phyloP scores from a whole-genome alignment of 2,329 filamentous ascomycete genomes.

The Monosporascus sp. region DNA sequence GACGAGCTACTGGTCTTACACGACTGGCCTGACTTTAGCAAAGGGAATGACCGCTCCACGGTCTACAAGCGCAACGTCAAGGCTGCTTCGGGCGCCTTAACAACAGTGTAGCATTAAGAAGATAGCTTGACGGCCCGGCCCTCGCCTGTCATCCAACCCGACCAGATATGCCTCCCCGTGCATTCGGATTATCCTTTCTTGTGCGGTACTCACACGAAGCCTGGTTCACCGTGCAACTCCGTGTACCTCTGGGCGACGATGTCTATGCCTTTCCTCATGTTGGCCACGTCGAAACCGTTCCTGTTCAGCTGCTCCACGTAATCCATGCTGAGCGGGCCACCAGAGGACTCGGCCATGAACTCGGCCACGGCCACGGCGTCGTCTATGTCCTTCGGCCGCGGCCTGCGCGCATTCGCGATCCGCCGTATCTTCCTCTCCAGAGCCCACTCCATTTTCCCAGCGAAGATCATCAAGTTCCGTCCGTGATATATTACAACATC shows the following conservation, averaged over 20 bases:
- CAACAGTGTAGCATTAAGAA: background rate
- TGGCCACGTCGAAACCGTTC: slow-evolving; percentile 4
- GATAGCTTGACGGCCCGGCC: background rate
- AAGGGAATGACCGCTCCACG: background rate
- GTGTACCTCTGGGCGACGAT: slow-evolving; percentile 2
- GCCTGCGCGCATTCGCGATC: slow-evolving; percentile 8
- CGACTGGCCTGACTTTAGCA: background rate
- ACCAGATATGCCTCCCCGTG: background rate
- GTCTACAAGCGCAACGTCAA: background rate
- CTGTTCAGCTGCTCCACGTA: slow-evolving; percentile 2
- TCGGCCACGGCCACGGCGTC: slow-evolving; percentile 5
- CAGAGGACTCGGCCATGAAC: background rate
- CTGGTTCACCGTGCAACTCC: slow-evolving; percentile 1
- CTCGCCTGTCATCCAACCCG: background rate
- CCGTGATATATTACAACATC: slow-evolving; percentile 16
- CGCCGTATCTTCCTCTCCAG: slow-evolving; percentile 22
- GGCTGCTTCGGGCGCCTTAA: slow-evolving; percentile 1
- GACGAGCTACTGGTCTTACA: slow-evolving; percentile 3
- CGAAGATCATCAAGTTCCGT: slow-evolving; percentile 18
- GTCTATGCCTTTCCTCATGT: slow-evolving; percentile 3
- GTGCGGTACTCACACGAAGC: background rate
- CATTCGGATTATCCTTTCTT: background rate
- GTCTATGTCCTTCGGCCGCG: slow-evolving; percentile 4
- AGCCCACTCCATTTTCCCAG: slow-evolving; percentile 18
- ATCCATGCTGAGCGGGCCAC: slow-evolving; percentile 1